Percentiles rank a stretch among this genome's conserved stretches.
These are phyloP conservation scores for Neonectria magnoliae DNA, from an alignment of 2,329 filamentous ascomycete species.

Conservation along the genomic window DNA sequence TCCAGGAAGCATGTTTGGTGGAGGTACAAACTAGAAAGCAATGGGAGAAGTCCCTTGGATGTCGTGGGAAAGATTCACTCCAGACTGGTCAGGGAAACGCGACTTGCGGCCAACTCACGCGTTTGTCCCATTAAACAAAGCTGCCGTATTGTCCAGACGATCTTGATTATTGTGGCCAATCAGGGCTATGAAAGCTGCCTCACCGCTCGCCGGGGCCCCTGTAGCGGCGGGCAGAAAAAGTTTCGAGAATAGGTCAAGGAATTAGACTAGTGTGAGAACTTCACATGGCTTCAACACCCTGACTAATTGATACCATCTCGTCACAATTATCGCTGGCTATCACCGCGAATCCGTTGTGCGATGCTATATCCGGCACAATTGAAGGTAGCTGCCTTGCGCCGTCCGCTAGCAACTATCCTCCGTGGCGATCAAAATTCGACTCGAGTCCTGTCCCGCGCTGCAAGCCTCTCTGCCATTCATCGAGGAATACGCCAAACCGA, in stretches of 20 bases:
- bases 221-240: conserved; percentile 43
- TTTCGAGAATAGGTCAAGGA: conserved; percentile 13
- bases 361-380: conserved; percentile 43
- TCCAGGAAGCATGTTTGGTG: not conserved
- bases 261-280: conserved; percentile 20
- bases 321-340: conserved; percentile 10
- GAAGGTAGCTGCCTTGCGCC: conserved; percentile 35
- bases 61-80: conserved; percentile 18
- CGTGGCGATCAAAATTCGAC: conserved; percentile 18
- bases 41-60: not conserved
- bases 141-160: conserved; percentile 18
- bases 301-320: not conserved
- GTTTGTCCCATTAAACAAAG: conserved; percentile 32
- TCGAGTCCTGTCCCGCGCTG: conserved; percentile 38
- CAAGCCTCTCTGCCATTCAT: conserved; percentile 73
- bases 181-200: conserved; percentile 7
- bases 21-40: conserved; percentile 5
- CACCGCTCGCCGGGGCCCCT: conserved; percentile 34
- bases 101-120: conserved; percentile 33
- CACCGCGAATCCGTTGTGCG: conserved; percentile 31
- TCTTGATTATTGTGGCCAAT: conserved; percentile 26
- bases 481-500: conserved; percentile 68
- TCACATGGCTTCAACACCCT: conserved; percentile 17
- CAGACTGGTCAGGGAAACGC: conserved; percentile 30
- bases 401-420: conserved; percentile 27